Evolutionary conservation across 768 basidiomycete genomes (phyloP).

Genomic region (Albatrellus ellisii): DNA sequence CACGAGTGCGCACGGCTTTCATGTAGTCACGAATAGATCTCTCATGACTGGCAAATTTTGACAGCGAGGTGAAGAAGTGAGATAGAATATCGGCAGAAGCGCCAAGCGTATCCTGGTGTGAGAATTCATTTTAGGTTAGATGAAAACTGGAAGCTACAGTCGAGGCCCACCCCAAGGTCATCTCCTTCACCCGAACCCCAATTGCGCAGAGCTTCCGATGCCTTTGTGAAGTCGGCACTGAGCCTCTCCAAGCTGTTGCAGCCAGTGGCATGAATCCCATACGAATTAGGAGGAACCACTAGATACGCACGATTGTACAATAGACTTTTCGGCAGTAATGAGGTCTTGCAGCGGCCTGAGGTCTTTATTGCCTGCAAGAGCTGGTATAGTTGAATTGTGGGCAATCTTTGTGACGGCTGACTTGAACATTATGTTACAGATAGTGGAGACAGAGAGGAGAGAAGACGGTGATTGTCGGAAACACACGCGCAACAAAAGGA

Average conservation of each 20-base stretch:
- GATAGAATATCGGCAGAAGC: conserved; percentile 55
- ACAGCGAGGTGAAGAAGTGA: conserved; percentile 54
- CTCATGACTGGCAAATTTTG: conserved; percentile 59
- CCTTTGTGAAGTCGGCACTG: conserved; percentile 49
- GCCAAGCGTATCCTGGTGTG: conserved; percentile 52
- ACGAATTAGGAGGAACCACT: conserved; percentile 2
- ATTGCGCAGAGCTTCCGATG: conserved; percentile 53
- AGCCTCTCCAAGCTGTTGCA: conserved; percentile 45
- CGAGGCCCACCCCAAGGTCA: conserved; percentile 51
- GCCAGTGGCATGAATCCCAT: not conserved
- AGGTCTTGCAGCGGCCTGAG: conserved; percentile 74
- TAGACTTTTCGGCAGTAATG: conserved; percentile 79
- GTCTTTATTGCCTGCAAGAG: conserved; percentile 61
- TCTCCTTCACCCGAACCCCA: conserved; percentile 80
- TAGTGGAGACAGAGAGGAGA: too few species aligned
- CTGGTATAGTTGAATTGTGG: conserved; percentile 76
- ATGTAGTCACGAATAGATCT: conserved; percentile 55
- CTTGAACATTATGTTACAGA: too few species aligned
- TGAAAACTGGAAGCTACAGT: not conserved
- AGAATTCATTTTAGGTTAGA: too few species aligned
- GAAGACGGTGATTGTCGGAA: too few species aligned
- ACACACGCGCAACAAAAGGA: too few species aligned
- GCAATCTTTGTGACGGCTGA: conserved; percentile 72
- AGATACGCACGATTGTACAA: conserved; percentile 52
- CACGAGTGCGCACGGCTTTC: conserved; percentile 73